These are phyloP conservation scores for Suhomyces tanzawaensis DNA, from an alignment of 805 yeast genomes.

Conservation along the genomic window DNA sequence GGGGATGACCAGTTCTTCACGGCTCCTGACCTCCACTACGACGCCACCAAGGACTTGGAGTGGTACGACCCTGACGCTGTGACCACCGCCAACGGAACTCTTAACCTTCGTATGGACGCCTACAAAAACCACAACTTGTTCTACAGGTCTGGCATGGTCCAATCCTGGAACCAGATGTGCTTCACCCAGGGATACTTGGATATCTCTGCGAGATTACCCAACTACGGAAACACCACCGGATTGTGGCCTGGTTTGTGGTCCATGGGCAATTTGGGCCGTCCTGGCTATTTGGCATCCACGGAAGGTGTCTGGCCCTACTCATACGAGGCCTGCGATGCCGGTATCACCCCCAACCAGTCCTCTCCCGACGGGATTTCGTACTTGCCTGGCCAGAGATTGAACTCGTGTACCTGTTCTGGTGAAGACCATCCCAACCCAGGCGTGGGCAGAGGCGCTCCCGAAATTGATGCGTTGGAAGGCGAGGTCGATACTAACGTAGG, in stretches of 20 bases:
- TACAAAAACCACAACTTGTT: constrained; percentile 61
- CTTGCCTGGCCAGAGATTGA: constrained; percentile 79
- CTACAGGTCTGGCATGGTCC: constrained; percentile 90
- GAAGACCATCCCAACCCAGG: constrained; percentile 89
- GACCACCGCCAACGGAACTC: constrained; percentile 39
- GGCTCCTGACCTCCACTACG: constrained; percentile 41
- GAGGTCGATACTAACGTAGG: constrained; percentile 53
- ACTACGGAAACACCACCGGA: constrained; percentile 74
- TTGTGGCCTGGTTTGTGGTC: constrained; percentile 98
- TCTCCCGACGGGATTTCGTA: constrained; percentile 85
- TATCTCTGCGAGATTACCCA: constrained; percentile 75
- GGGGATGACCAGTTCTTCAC: constrained; percentile 45
- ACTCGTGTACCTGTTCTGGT: constrained; percentile 74
- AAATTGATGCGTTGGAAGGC: constrained; percentile 89
- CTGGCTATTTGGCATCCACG: constrained; percentile 82
- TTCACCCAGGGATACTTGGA: constrained; percentile 82
- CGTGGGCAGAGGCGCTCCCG: constrained; percentile 91
- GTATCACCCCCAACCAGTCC: constrained; percentile 91
- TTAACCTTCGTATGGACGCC: constrained; percentile 37
- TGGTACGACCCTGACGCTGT: constrained; percentile 46
- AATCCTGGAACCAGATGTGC: constrained; percentile 89
- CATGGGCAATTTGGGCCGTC: constrained; percentile 88
- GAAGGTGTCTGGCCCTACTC: constrained; percentile 97
- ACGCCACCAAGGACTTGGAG: constrained; percentile 43
- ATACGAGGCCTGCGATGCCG: constrained; percentile 85